phyloP scores from a whole-genome alignment of 805 yeast species.

The Candida sanyiensis region DNA sequence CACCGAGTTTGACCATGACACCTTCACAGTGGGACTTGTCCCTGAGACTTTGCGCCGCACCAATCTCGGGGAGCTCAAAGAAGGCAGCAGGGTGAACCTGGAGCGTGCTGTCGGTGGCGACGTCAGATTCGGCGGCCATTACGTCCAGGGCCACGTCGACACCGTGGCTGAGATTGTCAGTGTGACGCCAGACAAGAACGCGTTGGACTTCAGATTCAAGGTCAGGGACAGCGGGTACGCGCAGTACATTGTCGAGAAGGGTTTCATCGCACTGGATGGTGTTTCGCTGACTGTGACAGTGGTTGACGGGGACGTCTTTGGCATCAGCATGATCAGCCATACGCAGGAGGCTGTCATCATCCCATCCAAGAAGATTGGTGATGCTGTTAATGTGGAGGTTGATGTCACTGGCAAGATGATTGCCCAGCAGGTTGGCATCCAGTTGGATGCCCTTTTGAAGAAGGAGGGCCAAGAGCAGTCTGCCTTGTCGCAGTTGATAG shows the following conservation, averaged over 20 bases:
- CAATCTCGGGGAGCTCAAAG: conserved; percentile 55
- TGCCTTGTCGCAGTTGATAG: conserved; percentile 44
- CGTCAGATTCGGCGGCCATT: conserved; percentile 91
- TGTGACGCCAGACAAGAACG: conserved; percentile 59
- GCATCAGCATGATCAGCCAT: conserved; percentile 87
- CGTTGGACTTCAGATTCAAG: conserved; percentile 69
- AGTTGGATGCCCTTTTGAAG: conserved; percentile 35
- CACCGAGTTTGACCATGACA: conserved; percentile 57
- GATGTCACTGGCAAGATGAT: conserved; percentile 90
- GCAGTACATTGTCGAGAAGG: conserved; percentile 87
- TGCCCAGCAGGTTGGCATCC: conserved; percentile 71
- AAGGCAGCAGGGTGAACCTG: conserved; percentile 67
- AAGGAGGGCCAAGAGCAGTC: conserved; percentile 47
- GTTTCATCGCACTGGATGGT: conserved; percentile 90
- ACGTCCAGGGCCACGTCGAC: conserved; percentile 97
- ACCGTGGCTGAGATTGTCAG: conserved; percentile 66
- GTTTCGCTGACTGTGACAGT: conserved; percentile 82
- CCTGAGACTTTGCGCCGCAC: conserved; percentile 88
- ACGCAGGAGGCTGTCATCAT: conserved; percentile 79
- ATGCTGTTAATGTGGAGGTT: conserved; percentile 82
- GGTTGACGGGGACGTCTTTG: conserved; percentile 56
- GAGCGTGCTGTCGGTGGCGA: conserved; percentile 86
- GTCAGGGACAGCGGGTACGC: conserved; percentile 54
- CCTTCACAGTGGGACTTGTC: conserved; percentile 85
- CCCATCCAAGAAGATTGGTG: conserved; percentile 59